Conservation (phyloP, 306 rosid species). For the Albizia julibrissin region DNA sequence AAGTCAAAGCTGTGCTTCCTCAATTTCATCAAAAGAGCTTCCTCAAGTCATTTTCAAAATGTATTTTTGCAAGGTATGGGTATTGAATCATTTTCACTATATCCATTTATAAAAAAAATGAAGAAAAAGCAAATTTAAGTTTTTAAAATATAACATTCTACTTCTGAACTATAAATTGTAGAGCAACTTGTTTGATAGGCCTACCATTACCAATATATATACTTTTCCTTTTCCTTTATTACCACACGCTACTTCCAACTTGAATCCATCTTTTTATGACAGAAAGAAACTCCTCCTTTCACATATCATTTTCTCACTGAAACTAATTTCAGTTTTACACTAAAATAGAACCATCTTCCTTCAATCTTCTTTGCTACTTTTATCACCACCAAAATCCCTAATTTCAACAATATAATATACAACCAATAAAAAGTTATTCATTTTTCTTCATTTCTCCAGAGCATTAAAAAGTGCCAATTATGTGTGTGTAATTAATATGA, state of each 20-base stretch:
- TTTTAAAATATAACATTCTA: not conserved
- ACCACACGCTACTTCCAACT: not conserved
- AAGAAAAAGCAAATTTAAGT: not conserved
- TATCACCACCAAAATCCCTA: not conserved
- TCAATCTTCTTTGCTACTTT: not conserved
- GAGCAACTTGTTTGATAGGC: not conserved
- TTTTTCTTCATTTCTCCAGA: not conserved
- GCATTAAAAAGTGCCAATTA: not conserved
- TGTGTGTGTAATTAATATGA: not conserved
- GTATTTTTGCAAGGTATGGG: not conserved
- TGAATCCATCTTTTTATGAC: not conserved
- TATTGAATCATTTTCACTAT: not conserved
- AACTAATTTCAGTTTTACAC: not conserved
- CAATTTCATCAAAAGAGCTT: not conserved
- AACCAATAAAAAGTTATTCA: not conserved
- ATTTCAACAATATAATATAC: not conserved
- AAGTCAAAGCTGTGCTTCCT: not conserved
- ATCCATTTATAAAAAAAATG: not conserved
- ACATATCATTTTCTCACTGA: not conserved
- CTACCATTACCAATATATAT: not conserved
- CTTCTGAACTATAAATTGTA: not conserved
- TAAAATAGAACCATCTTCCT: not conserved
- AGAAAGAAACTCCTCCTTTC: not conserved
- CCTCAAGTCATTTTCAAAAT: not conserved
- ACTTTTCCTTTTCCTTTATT: not conserved